Conservation (phyloP, 805 yeast genomes). For the Candida maesae region DNA sequence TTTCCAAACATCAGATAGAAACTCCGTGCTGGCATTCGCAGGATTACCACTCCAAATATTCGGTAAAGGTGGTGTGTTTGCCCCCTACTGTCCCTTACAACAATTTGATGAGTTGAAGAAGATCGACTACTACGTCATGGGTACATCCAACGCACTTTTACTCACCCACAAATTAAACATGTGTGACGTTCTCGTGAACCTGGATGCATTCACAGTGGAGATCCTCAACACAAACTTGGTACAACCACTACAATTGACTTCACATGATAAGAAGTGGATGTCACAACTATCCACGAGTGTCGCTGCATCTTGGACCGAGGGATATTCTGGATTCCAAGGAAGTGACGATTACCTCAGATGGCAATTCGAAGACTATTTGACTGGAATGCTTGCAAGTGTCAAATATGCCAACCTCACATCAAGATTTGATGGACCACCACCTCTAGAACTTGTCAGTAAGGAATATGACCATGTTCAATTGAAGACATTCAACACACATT, state of each 20-base stretch:
- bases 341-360: constrained; percentile 86
- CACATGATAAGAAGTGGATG: constrained; percentile 73
- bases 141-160: constrained; percentile 83
- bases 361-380: constrained; percentile 86
- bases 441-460: constrained; percentile 28
- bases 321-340: constrained; percentile 53
- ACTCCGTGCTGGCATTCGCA: constrained; percentile 70
- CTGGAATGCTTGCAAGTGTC: constrained; percentile 67
- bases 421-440: constrained; percentile 34
- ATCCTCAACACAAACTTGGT: constrained; percentile 41
- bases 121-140: constrained; percentile 67
- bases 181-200: constrained; percentile 70
- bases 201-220: constrained; percentile 50
- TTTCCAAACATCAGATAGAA: constrained; percentile 72
- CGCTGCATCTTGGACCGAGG: constrained; percentile 32
- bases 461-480: constrained; percentile 32
- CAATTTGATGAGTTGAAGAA: constrained; percentile 72
- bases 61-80: constrained; percentile 82
- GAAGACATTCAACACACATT: constrained; percentile 40
- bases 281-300: constrained; percentile 46
- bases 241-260: constrained; percentile 44
- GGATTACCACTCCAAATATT: constrained; percentile 88
- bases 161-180: constrained; percentile 56
- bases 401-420: constrained; percentile 61
- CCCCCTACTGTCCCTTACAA: constrained; percentile 92